phyloP scores from a whole-genome alignment of 805 yeast species.

The Starmera pachycereana region DNA sequence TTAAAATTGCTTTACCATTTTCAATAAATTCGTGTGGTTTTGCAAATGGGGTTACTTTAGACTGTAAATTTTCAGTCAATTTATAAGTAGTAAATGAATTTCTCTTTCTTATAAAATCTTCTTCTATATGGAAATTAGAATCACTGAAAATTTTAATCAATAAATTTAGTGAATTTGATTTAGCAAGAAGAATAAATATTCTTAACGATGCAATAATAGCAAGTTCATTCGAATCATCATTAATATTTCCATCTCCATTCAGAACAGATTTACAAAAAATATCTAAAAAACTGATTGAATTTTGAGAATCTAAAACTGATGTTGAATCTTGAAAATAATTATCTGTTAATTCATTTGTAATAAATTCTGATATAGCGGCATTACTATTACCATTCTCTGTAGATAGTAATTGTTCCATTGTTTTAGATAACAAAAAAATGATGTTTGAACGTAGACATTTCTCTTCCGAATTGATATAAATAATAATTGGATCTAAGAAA shows the following conservation, averaged over 20 bases:
- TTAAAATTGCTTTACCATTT: not conserved
- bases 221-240: not conserved
- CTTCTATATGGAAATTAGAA: not conserved
- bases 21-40: no score
- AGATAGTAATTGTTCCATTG: constrained; percentile 2
- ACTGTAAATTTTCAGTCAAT: no score
- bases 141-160: not conserved
- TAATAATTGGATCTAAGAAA: constrained; percentile 6
- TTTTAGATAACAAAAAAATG: constrained; percentile 5
- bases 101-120: no score
- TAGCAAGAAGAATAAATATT: not conserved
- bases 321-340: not conserved
- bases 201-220: not conserved
- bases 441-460: constrained; percentile 1
- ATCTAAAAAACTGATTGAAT: not conserved
- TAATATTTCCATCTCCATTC: not conserved
- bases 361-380: not conserved
- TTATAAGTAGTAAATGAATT: no score
- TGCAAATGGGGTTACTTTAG: no score
- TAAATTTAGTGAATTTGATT: not conserved
- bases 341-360: not conserved
- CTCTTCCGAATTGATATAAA: not conserved
- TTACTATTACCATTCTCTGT: not conserved
- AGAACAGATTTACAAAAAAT: not conserved
- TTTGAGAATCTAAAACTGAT: no score